Conservation (phyloP, 169 alveolate genomes). For the Cryptosporidium bovis region DNA sequence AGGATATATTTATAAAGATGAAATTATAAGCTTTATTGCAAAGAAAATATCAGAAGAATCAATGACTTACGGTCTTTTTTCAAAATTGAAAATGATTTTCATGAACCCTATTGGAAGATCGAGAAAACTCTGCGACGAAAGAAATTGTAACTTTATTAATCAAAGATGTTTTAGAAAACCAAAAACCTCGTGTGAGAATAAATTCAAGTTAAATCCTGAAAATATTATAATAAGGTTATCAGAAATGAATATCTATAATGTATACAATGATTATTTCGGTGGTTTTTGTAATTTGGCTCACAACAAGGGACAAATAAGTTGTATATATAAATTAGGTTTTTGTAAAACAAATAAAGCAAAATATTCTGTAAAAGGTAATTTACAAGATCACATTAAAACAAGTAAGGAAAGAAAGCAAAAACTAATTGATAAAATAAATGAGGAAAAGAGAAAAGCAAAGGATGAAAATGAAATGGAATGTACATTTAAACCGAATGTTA, state of each 20-base stretch:
- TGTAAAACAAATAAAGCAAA: constrained; percentile 32
- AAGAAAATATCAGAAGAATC: constrained; percentile 35
- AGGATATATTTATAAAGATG: constrained; percentile 56
- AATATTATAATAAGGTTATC: neutral
- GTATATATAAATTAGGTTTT: neutral
- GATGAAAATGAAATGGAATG: constrained; percentile 1
- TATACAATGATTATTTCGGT: neutral
- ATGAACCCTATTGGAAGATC: constrained; percentile 32
- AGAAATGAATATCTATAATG: neutral
- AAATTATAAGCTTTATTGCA: constrained; percentile 15
- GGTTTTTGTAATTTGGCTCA: neutral
- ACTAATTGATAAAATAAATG: constrained; percentile 21
- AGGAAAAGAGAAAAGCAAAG: constrained; percentile 10
- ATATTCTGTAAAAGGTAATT: constrained; percentile 5
- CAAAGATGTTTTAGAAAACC: no score
- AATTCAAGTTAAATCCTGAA: constrained; percentile 21
- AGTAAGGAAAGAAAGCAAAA: constrained; percentile 27
- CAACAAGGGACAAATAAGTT: neutral
- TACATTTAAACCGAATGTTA: constrained; percentile 57
- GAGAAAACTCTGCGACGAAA: neutral
- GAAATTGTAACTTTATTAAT: neutral
- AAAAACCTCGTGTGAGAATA: neutral
- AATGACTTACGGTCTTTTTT: constrained; percentile 52
- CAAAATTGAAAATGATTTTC: constrained; percentile 38
- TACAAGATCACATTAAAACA: constrained; percentile 49